Percentiles rank a stretch among this genome's conserved stretches.
These are phyloP conservation scores for Coemansia sp. DNA, from an alignment of 192 early-diverging fungal genomes.

Conservation along the genomic window DNA sequence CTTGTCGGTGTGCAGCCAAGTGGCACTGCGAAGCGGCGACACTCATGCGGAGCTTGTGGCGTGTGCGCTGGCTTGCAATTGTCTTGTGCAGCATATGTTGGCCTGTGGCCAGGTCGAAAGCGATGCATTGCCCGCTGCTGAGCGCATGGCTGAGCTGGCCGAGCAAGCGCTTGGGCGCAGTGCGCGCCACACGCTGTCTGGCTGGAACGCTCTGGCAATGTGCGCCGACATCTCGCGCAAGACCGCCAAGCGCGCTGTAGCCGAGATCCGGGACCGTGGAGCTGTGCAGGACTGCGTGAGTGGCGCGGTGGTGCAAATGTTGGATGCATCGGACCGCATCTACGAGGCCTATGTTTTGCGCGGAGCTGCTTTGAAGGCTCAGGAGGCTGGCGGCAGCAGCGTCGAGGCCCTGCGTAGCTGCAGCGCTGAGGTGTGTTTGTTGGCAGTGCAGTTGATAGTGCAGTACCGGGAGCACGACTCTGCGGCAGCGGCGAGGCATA, in stretches of 20 bases:
- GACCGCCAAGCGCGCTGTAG: slow-evolving; percentile 14
- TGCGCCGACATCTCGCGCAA: slow-evolving; percentile 43
- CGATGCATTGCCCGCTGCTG: neutral
- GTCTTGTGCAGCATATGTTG: neutral
- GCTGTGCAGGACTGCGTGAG: neutral
- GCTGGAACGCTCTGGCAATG: slow-evolving; percentile 43
- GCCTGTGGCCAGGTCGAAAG: neutral
- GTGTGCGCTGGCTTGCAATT: slow-evolving; percentile 11
- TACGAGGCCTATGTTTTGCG: slow-evolving; percentile 42
- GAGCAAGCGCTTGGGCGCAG: slow-evolving; percentile 12
- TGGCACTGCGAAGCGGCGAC: neutral
- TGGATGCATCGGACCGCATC: slow-evolving; percentile 26
- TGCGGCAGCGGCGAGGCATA: neutral
- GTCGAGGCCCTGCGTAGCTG: slow-evolving; percentile 15
- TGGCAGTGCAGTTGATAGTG: slow-evolving; percentile 32
- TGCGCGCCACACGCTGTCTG: slow-evolving; percentile 34
- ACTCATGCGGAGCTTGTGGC: slow-evolving; percentile 12
- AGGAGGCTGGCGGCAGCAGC: slow-evolving; percentile 30
- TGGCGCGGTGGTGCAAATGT: neutral
- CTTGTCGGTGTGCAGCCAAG: neutral
- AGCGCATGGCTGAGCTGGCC: neutral
- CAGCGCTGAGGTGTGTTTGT: slow-evolving; percentile 33
- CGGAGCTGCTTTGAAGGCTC: slow-evolving; percentile 42
- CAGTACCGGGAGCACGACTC: slow-evolving; percentile 18
- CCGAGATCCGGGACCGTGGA: slow-evolving; percentile 12